These are phyloP conservation scores for Pilaira anomala DNA, from an alignment of 192 early-diverging fungal species.

Conservation along the genomic window DNA sequence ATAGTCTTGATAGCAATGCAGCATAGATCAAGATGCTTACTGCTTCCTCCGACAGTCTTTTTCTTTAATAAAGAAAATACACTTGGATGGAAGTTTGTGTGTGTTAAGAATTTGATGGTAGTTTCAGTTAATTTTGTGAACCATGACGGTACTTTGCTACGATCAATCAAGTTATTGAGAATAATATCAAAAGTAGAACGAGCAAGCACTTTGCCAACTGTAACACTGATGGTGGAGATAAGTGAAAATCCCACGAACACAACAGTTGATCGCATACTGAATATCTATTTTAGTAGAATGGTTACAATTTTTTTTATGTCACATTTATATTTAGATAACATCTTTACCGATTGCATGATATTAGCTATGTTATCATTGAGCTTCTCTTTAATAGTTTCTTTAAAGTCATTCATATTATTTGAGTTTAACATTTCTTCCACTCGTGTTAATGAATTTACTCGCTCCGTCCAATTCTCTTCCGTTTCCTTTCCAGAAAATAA, in stretches of 20 bases:
- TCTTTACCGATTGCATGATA: slow-evolving; percentile 26
- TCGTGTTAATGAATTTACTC: slow-evolving; percentile 20
- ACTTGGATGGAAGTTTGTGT: slow-evolving; percentile 35
- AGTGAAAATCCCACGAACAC: slow-evolving; percentile 23
- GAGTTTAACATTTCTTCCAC: slow-evolving; percentile 20
- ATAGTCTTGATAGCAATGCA: slow-evolving; percentile 25
- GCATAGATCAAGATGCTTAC: slow-evolving; percentile 26
- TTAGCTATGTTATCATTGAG: slow-evolving; percentile 14
- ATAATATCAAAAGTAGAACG: slow-evolving; percentile 35
- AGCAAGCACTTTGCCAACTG: slow-evolving; percentile 27
- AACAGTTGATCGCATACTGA: slow-evolving; percentile 39
- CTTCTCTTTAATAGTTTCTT: slow-evolving; percentile 7
- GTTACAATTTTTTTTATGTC: neutral
- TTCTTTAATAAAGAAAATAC: slow-evolving; percentile 29
- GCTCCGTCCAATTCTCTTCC: slow-evolving; percentile 33
- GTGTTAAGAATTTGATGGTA: slow-evolving; percentile 25
- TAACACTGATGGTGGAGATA: slow-evolving; percentile 27
- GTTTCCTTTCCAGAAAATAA: slow-evolving; percentile 40
- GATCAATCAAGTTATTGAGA: slow-evolving; percentile 27
- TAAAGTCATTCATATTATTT: slow-evolving; percentile 10
- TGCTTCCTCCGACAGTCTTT: slow-evolving; percentile 33
- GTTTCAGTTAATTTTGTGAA: slow-evolving; percentile 39
- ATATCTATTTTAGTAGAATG: slow-evolving; percentile 20
- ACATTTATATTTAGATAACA: neutral
- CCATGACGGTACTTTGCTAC: slow-evolving; percentile 11